These are phyloP conservation scores for Xerocomus amazonicus DNA, from an alignment of 1,284 basidiomycete genomes.

Conservation along the genomic window DNA sequence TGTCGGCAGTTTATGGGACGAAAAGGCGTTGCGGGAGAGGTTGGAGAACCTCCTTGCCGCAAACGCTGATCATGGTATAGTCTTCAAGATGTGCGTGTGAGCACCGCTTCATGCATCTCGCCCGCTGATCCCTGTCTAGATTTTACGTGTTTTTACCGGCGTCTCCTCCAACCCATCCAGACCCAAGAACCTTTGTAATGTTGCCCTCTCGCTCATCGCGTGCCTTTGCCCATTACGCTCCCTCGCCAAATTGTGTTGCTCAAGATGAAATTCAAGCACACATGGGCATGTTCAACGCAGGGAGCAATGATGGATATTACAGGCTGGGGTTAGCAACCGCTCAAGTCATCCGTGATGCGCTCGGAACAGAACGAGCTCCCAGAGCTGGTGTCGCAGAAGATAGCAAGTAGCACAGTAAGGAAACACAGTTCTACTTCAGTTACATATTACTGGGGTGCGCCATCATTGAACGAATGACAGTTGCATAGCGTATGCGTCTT, in stretches of 20 bases:
- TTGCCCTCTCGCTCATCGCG: slow-evolving; percentile 58
- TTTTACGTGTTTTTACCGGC: slow-evolving; percentile 77
- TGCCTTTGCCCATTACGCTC: slow-evolving; percentile 53
- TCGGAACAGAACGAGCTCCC: slow-evolving; percentile 24
- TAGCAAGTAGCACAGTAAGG: slow-evolving; percentile 1
- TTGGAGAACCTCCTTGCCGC: slow-evolving; percentile 60
- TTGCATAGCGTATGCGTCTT: slow-evolving; percentile 90
- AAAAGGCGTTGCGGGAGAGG: slow-evolving; percentile 57
- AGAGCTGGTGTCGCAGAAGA: not conserved
- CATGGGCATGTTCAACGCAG: slow-evolving; percentile 82
- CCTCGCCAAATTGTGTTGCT: slow-evolving; percentile 63
- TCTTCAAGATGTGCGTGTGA: slow-evolving; percentile 69
- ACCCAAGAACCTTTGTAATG: slow-evolving; percentile 71
- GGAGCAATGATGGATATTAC: slow-evolving; percentile 89
- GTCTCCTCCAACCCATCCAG: slow-evolving; percentile 47
- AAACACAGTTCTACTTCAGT: slow-evolving; percentile 6
- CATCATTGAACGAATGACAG: slow-evolving; percentile 49
- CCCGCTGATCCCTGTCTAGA: slow-evolving; percentile 39
- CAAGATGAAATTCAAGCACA: slow-evolving; percentile 85
- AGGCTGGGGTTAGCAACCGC: slow-evolving; percentile 72
- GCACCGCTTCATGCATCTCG: not conserved
- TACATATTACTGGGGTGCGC: slow-evolving; percentile 4
- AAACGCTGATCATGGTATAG: slow-evolving; percentile 57
- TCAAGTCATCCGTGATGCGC: slow-evolving; percentile 54
- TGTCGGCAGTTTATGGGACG: slow-evolving; percentile 86